Percentiles rank a stretch among this genome's conserved stretches.
phyloP scores from a whole-genome alignment of 768 basidiomycete species.

The Amanita subjunquillea region DNA sequence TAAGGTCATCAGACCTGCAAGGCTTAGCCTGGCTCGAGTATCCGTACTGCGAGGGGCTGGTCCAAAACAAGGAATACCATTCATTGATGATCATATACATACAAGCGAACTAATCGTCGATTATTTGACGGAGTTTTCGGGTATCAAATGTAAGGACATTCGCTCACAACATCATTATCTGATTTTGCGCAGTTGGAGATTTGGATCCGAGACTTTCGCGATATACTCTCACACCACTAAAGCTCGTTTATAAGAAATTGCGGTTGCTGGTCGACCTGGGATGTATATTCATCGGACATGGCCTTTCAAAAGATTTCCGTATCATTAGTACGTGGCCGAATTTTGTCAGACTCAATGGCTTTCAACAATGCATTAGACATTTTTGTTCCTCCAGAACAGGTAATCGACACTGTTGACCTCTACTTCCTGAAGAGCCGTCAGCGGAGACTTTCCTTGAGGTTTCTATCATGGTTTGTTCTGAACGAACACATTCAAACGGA shows the following conservation, averaged over 20 bases:
- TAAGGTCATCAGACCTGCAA: conserved; percentile 83
- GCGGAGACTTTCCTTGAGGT: conserved; percentile 83
- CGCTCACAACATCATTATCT: neutral
- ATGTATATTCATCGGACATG: conserved; percentile 96
- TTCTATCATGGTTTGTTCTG: conserved; percentile 91
- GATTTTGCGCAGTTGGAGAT: conserved; percentile 62
- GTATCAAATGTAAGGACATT: conserved; percentile 69
- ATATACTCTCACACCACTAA: conserved; percentile 88
- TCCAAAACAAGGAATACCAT: conserved; percentile 70
- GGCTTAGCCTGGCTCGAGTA: conserved; percentile 88
- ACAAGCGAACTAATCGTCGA: conserved; percentile 94
- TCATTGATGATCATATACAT: conserved; percentile 98
- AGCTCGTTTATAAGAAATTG: conserved; percentile 98
- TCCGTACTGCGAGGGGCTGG: conserved; percentile 89
- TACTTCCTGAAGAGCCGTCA: conserved; percentile 78
- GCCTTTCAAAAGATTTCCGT: conserved; percentile 93
- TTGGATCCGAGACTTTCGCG: conserved; percentile 76
- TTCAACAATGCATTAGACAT: conserved; percentile 50
- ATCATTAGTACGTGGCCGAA: conserved; percentile 74
- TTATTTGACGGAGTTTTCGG: conserved; percentile 95
- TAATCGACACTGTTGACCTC: conserved; percentile 96
- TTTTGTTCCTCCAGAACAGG: conserved; percentile 89
- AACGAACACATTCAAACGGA: conserved; percentile 88
- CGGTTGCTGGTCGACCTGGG: conserved; percentile 87
- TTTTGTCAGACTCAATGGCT: neutral